Evolutionary conservation across 495 filamentous ascomycete genomes (phyloP).

Genomic region (Usnea hakonensis): DNA sequence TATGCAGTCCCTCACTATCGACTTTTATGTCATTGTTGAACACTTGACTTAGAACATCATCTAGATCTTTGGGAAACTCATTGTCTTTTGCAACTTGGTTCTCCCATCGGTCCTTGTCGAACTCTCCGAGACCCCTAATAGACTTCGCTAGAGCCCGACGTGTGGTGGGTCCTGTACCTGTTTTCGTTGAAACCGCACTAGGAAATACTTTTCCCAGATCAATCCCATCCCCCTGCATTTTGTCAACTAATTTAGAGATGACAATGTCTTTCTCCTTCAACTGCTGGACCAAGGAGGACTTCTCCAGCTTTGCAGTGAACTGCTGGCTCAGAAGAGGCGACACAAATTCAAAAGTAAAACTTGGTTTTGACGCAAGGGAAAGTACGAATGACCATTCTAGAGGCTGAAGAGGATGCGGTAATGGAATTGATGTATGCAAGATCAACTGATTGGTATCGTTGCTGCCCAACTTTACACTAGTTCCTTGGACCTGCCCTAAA

Average conservation of each 20-base stretch:
- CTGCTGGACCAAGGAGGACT: conserved; percentile 46
- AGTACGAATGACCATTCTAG: conserved; percentile 63
- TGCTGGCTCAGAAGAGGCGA: conserved; percentile 60
- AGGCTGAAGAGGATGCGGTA: conserved; percentile 61
- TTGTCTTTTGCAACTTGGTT: not conserved
- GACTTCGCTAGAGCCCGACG: conserved; percentile 33
- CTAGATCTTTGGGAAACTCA: not conserved
- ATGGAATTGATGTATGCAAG: conserved; percentile 49
- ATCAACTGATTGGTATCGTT: conserved; percentile 36
- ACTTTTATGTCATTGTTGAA: not conserved
- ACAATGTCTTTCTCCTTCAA: conserved; percentile 72
- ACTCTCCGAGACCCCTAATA: conserved; percentile 41
- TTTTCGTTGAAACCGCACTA: conserved; percentile 43
- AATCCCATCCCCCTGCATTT: conserved; percentile 59
- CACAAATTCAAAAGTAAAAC: conserved; percentile 53
- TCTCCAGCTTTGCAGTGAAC: conserved; percentile 42
- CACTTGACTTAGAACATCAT: not conserved
- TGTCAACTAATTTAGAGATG: conserved; percentile 68
- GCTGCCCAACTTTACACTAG: conserved; percentile 27
- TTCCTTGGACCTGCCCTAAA: conserved; percentile 40
- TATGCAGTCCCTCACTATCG: not conserved
- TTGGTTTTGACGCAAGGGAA: conserved; percentile 43
- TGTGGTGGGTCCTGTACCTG: conserved; percentile 30
- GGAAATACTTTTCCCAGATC: conserved; percentile 67
- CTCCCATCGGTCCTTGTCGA: conserved; percentile 39